phyloP scores from a whole-genome alignment of 345 rosid genomes.

The Aquilaria malaccensis region DNA sequence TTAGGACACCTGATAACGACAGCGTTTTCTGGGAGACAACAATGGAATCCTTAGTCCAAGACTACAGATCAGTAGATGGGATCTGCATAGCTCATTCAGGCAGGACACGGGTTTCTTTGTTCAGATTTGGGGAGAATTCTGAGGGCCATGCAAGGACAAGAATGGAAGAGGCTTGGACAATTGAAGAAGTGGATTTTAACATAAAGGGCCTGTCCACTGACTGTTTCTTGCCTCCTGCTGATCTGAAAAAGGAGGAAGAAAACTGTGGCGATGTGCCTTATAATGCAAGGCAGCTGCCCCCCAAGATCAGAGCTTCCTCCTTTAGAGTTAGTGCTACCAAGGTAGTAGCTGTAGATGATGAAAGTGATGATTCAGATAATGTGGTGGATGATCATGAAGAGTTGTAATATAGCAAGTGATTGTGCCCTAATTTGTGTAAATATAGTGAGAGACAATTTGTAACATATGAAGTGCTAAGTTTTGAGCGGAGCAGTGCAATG shows the following conservation, averaged over 20 bases:
- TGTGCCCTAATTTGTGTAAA: slow-evolving; percentile 13
- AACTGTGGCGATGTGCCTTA: slow-evolving; percentile 12
- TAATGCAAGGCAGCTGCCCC: slow-evolving; percentile 30
- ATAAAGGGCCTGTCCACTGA: slow-evolving; percentile 82
- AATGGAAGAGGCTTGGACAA: slow-evolving; percentile 88
- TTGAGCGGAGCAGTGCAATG: background rate
- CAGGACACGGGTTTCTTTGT: slow-evolving; percentile 54
- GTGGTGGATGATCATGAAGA: slow-evolving; percentile 17
- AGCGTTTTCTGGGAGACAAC: slow-evolving; percentile 87
- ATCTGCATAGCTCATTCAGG: slow-evolving; percentile 78
- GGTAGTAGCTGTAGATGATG: slow-evolving; percentile 54
- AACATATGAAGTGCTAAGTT: slow-evolving; percentile 7
- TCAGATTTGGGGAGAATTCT: slow-evolving; percentile 53
- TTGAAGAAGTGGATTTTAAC: slow-evolving; percentile 92
- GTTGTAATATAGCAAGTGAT: slow-evolving; percentile 5
- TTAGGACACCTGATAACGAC: slow-evolving; percentile 41
- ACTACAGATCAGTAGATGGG: slow-evolving; percentile 73
- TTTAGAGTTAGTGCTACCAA: slow-evolving; percentile 51
- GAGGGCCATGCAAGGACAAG: slow-evolving; percentile 69
- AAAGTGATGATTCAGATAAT: slow-evolving; percentile 22
- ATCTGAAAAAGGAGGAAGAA: slow-evolving; percentile 68
- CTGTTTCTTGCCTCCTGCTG: slow-evolving; percentile 88
- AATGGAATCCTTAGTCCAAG: slow-evolving; percentile 73
- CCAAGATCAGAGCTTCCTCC: slow-evolving; percentile 38
- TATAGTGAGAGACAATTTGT: slow-evolving; percentile 1